A percentile compares a stretch with the other conserved stretches of the same genome.
These are phyloP conservation scores for Annulohypoxylon stygium DNA, from an alignment of 495 filamentous ascomycete species.

Conservation along the genomic window DNA sequence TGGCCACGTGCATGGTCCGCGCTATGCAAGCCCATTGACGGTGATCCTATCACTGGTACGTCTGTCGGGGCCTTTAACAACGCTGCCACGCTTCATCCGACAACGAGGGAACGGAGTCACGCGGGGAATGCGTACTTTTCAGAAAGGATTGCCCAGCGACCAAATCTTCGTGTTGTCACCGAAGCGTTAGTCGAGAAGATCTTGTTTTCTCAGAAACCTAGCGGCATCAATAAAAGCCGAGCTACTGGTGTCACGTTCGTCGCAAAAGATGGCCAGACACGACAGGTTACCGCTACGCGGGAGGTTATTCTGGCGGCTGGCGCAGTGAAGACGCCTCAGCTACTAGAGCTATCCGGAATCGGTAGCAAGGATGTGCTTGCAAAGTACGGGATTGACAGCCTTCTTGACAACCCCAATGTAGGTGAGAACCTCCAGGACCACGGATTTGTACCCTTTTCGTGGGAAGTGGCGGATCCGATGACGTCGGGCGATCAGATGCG, in stretches of 20 bases:
- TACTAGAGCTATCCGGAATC: slow-evolving; percentile 71
- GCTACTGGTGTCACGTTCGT: slow-evolving; percentile 14
- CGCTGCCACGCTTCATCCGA: slow-evolving; percentile 22
- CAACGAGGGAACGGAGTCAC: slow-evolving; percentile 21
- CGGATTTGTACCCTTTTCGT: slow-evolving; percentile 14
- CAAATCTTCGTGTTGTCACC: slow-evolving; percentile 23
- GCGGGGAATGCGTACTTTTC: slow-evolving; percentile 22
- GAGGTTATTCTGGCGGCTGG: slow-evolving; percentile 69
- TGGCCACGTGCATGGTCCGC: slow-evolving; percentile 13
- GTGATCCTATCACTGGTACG: slow-evolving; percentile 20
- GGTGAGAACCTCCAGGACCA: slow-evolving; percentile 69
- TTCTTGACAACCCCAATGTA: slow-evolving; percentile 62
- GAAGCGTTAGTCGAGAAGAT: slow-evolving; percentile 23
- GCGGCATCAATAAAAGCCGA: background rate
- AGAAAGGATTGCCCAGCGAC: background rate
- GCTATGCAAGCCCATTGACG: slow-evolving; percentile 13
- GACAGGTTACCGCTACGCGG: background rate
- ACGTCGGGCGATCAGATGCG: slow-evolving; percentile 26
- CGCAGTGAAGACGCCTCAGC: slow-evolving; percentile 65
- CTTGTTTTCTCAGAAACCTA: background rate
- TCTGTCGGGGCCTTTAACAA: slow-evolving; percentile 23
- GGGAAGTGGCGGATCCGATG: slow-evolving; percentile 20
- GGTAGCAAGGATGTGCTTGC: slow-evolving; percentile 61
- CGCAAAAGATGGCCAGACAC: background rate
- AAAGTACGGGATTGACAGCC: slow-evolving; percentile 59